Base-by-base conservation (phyloP, 345 rosid genomes). In the Citrus hindsii region DNA sequence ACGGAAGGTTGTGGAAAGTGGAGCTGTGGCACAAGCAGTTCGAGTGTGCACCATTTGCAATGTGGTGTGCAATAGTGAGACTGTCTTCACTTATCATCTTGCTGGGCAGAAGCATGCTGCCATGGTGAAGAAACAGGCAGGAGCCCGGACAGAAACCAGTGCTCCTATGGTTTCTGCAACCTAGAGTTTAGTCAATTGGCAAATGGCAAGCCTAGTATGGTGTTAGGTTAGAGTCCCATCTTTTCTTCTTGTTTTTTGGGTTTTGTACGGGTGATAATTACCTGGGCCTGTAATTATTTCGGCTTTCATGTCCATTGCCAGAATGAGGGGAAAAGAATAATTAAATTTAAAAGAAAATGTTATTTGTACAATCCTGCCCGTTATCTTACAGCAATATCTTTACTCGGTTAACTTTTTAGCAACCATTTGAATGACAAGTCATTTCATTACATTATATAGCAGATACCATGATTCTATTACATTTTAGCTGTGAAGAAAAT, bases 21-120 rank as follows among this genome's bases (percentile, higher is more conserved):
- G 90, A 61, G 88, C 89, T 6, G 84, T 87, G 64, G 80, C 65
- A 40, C 64, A 74, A 27, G 86, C 82, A 2, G 79, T 88, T 5
- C 83, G 85, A 64, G 79, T 67, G 28, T 86, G 90, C 67, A 33
- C 65, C 7, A 40, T 88, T 12, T 88, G 87, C 68, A 88, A 81
- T 40, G 89, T 90, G 62, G 89, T 82, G 55, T 88, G 91, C 79
- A 82, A 78, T 51, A 83, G 88, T 48, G 79, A 82, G 64, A 76
- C 61, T 1, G 90, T 82, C 35, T 86, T 82, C 76, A 51, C 63
- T 18, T 75, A 66, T 73, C 92, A 90, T 81, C 77, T 89, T 66
- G 38, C 73, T 9, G 94, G 94, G 37, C 85, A 81, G 76, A 90
- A 86, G 87, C 91, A 90, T 79, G 83, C 82, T 73, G 79, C 88